Conservation (phyloP, 164 flowering plant species). For the Aristolochia contorta region DNA sequence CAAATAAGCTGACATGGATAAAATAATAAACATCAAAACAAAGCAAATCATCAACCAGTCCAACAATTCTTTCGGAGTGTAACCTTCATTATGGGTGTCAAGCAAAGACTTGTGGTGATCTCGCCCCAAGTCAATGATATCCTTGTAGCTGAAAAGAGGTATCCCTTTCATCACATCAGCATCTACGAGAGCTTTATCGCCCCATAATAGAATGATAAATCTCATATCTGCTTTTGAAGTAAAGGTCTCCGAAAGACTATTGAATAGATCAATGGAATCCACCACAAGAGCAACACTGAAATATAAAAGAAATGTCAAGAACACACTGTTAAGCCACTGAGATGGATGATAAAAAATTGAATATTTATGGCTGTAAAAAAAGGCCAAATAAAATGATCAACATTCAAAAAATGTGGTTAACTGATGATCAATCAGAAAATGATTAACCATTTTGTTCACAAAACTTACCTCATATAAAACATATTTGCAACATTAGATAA, state of each 20-base stretch:
- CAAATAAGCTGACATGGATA: not conserved
- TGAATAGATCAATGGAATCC: constrained; percentile 66
- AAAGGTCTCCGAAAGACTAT: constrained; percentile 47
- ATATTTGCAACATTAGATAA: too few relatives aligned
- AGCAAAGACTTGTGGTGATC: constrained; percentile 36
- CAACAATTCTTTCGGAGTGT: not conserved
- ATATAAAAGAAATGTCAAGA: constrained; percentile 6
- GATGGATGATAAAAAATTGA: not conserved
- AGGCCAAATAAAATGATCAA: not conserved
- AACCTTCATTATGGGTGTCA: constrained; percentile 49
- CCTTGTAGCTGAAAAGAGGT: constrained; percentile 52
- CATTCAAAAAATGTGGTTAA: too few relatives aligned
- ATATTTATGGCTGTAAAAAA: not conserved
- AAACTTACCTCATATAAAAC: not conserved
- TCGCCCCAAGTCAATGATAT: constrained; percentile 52
- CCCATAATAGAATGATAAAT: constrained; percentile 84
- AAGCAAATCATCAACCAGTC: not conserved
- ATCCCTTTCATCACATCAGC: constrained; percentile 16
- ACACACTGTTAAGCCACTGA: not conserved
- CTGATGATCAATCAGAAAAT: too few relatives aligned
- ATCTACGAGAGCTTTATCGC: constrained; percentile 54
- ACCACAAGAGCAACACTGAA: constrained; percentile 77
- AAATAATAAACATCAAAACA: not conserved
- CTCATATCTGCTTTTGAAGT: constrained; percentile 32
- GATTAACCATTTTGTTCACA: not conserved